A percentile compares a stretch with the other conserved stretches of the same genome.
Evolutionary conservation across 805 yeast genomes (phyloP).

Genomic region (Kodamaea lidongshanica): DNA sequence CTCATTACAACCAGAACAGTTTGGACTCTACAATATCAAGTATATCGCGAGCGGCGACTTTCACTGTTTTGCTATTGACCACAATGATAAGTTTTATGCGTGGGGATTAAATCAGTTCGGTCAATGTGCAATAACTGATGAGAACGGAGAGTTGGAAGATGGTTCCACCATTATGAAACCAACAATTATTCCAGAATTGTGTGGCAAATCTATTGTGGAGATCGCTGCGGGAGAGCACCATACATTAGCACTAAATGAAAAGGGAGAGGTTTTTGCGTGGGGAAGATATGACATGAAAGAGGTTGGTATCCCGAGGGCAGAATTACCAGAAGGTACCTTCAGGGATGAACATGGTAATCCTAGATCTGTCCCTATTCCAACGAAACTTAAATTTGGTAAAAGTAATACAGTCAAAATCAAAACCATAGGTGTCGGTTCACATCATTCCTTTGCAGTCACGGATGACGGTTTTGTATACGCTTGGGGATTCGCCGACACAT

Average conservation of each 20-base stretch:
- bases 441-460: conserved; percentile 84
- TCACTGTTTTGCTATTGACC: conserved; percentile 88
- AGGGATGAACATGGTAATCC: conserved; percentile 74
- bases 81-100: conserved; percentile 61
- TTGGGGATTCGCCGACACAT: conserved; percentile 98
- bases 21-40: conserved; percentile 74
- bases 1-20: conserved; percentile 73
- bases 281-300: conserved; percentile 95
- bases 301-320: conserved; percentile 65
- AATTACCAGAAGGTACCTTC: conserved; percentile 67
- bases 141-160: conserved; percentile 70
- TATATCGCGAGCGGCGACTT: conserved; percentile 90
- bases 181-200: conserved; percentile 60
- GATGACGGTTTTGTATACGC: conserved; percentile 80
- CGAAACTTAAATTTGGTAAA: conserved; percentile 43
- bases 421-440: conserved; percentile 76
- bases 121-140: conserved; percentile 71
- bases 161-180: conserved; percentile 79
- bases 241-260: conserved; percentile 63
- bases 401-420: conserved; percentile 29
- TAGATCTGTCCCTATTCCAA: conserved; percentile 82
- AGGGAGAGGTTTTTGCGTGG: conserved; percentile 74
- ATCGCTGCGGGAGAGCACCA: conserved; percentile 96
- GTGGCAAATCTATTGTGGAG: conserved; percentile 47
- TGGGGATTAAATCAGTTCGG: conserved; percentile 99